Conservation (phyloP, 257 asterid genomes). For the Fraxinus americana region DNA sequence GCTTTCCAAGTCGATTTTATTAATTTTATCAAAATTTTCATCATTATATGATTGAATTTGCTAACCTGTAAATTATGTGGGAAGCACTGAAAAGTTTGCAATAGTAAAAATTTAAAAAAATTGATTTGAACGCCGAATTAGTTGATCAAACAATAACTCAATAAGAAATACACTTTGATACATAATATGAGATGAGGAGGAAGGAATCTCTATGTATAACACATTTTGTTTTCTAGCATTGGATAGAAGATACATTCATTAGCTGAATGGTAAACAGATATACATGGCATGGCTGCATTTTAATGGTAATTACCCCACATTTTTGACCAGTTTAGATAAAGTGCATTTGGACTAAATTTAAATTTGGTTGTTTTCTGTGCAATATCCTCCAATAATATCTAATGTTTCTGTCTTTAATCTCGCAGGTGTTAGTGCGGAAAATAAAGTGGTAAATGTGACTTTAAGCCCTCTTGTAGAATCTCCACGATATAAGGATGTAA, state of each 20-base stretch:
- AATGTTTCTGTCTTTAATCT: constrained; percentile 24
- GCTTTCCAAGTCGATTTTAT: too few relatives aligned
- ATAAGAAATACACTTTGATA: background rate
- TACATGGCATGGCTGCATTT: background rate
- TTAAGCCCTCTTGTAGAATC: constrained; percentile 44
- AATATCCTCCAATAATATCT: constrained; percentile 2
- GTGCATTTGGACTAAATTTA: background rate
- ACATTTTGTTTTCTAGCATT: background rate
- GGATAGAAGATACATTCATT: background rate
- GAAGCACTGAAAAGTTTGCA: background rate
- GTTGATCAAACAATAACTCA: background rate
- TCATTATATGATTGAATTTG: background rate
- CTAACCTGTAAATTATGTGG: background rate
- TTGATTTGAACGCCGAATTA: background rate
- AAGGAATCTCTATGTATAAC: background rate
- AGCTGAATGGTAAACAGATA: background rate
- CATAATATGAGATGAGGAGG: background rate
- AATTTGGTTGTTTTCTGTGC: constrained; percentile 4
- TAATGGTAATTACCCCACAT: background rate
- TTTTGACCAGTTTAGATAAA: background rate
- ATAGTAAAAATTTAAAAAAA: background rate
- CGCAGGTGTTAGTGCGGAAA: constrained; percentile 56
- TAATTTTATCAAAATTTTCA: background rate
- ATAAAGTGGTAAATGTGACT: constrained; percentile 57
- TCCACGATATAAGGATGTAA: constrained; percentile 39